These are phyloP conservation scores for Camelina hispida DNA, from an alignment of 345 rosid genomes.

Conservation along the genomic window DNA sequence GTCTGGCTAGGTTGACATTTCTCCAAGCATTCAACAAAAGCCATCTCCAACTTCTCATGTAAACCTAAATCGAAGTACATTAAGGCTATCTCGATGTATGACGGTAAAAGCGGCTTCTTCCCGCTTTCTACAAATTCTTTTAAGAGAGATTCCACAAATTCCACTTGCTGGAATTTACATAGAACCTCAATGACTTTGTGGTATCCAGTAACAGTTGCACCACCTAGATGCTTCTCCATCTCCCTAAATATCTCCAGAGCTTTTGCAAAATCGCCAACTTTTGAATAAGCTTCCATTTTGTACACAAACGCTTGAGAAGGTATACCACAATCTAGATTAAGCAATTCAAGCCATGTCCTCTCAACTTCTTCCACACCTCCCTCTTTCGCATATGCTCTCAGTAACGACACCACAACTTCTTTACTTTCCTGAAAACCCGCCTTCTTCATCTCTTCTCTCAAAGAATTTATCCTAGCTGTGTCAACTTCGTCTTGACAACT, in stretches of 20 bases:
- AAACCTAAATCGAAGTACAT: slow-evolving; percentile 63
- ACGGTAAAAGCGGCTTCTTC: slow-evolving; percentile 69
- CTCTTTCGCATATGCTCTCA: slow-evolving; percentile 75
- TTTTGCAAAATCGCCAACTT: slow-evolving; percentile 53
- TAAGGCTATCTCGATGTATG: slow-evolving; percentile 58
- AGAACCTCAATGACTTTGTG: slow-evolving; percentile 76
- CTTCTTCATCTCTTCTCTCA: slow-evolving; percentile 69
- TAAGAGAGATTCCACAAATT: slow-evolving; percentile 65
- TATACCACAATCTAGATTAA: slow-evolving; percentile 40
- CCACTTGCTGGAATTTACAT: slow-evolving; percentile 58
- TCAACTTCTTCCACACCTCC: slow-evolving; percentile 72
- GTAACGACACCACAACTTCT: slow-evolving; percentile 70
- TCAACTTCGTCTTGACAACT: slow-evolving; percentile 78
- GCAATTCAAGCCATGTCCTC: slow-evolving; percentile 66
- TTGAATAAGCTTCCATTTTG: slow-evolving; percentile 78
- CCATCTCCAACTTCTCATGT: slow-evolving; percentile 59
- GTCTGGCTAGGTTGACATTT: slow-evolving; percentile 66
- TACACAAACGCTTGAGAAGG: slow-evolving; percentile 79
- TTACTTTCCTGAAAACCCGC: slow-evolving; percentile 63
- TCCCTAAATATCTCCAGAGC: slow-evolving; percentile 67
- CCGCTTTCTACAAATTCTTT: slow-evolving; percentile 65
- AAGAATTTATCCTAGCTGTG: slow-evolving; percentile 52
- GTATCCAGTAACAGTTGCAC: slow-evolving; percentile 62
- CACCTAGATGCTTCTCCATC: slow-evolving; percentile 65
- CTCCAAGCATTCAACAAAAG: slow-evolving; percentile 65